These are phyloP conservation scores for Aspergillus diversus DNA, from an alignment of 495 filamentous ascomycete genomes.

Conservation along the genomic window DNA sequence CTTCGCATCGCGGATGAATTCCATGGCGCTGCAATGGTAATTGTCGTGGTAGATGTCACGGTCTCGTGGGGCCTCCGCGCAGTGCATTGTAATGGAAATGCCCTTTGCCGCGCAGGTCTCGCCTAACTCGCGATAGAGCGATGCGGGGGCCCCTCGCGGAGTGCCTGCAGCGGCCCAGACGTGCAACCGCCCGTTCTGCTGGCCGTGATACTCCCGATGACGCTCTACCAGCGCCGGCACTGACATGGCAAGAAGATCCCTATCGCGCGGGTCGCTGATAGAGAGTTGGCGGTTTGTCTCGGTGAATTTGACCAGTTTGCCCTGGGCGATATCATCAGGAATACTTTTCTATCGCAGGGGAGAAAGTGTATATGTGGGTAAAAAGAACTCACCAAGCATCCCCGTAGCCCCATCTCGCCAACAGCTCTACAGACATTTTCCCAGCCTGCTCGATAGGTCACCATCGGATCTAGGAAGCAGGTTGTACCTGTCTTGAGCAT, in stretches of 20 bases:
- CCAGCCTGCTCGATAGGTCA: constrained; percentile 44
- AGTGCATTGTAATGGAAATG: constrained; percentile 48
- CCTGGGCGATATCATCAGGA: constrained; percentile 18
- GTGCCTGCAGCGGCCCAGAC: constrained; percentile 51
- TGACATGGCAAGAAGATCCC: constrained; percentile 35
- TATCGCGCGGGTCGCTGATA: constrained; percentile 39
- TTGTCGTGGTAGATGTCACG: constrained; percentile 40
- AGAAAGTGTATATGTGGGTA: neutral
- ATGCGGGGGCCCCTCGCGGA: constrained; percentile 38
- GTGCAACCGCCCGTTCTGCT: constrained; percentile 38
- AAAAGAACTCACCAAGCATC: constrained; percentile 36
- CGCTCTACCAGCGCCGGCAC: constrained; percentile 26
- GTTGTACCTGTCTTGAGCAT: constrained; percentile 52
- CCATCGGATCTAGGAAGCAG: constrained; percentile 51
- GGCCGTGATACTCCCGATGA: constrained; percentile 33
- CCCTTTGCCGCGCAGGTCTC: constrained; percentile 36
- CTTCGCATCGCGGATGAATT: constrained; percentile 18
- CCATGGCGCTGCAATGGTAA: constrained; percentile 20
- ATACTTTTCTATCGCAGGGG: neutral
- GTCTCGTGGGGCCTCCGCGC: constrained; percentile 42
- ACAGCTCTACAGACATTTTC: constrained; percentile 42
- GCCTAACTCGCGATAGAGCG: constrained; percentile 27
- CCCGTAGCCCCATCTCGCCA: constrained; percentile 46
- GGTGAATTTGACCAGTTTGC: constrained; percentile 41
- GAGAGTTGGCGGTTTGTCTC: constrained; percentile 35